Percentiles rank a stretch among this genome's conserved stretches.
Conservation (phyloP, 352 stramenopile genomes). For the Blastocystis sp. region DNA sequence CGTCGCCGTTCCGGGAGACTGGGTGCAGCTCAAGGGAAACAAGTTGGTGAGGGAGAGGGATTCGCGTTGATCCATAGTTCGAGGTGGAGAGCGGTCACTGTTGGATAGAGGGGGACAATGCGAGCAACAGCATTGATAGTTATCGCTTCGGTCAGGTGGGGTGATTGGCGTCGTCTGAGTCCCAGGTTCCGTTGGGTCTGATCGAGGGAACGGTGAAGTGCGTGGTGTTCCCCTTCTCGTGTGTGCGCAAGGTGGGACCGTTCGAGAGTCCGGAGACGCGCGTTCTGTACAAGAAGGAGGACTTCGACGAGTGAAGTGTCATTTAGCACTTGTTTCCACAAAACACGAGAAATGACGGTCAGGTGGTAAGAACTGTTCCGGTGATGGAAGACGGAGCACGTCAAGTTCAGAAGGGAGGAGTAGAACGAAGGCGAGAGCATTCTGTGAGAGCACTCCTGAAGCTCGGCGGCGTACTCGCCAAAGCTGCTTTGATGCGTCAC, state of each 20-base stretch:
- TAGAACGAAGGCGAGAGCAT: background rate
- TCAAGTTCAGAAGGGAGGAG: background rate
- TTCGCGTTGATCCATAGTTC: background rate
- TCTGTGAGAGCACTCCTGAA: background rate
- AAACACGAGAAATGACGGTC: too few relatives aligned
- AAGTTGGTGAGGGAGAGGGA: background rate
- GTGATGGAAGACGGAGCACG: background rate
- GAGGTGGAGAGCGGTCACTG: conserved; percentile 60
- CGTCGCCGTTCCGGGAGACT: conserved; percentile 34
- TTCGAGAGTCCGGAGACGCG: conserved; percentile 45
- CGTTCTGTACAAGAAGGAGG: conserved; percentile 34
- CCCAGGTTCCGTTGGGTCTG: conserved; percentile 39
- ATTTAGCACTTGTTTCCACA: background rate
- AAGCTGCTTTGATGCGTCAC: conserved; percentile 16
- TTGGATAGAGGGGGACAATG: conserved; percentile 60
- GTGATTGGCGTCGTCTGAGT: background rate
- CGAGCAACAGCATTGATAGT: conserved; percentile 59
- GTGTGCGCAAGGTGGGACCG: conserved; percentile 2
- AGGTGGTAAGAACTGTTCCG: too few relatives aligned
- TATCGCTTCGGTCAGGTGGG: conserved; percentile 58
- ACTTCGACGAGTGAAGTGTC: background rate
- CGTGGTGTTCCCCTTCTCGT: conserved; percentile 26
- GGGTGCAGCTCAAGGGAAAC: conserved; percentile 54
- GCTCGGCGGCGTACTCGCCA: conserved; percentile 9
- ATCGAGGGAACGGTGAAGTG: conserved; percentile 20